A percentile compares a stretch with the other conserved stretches of the same genome.
Conservation (phyloP, 768 basidiomycete genomes). For the Suillus ampliporus region DNA sequence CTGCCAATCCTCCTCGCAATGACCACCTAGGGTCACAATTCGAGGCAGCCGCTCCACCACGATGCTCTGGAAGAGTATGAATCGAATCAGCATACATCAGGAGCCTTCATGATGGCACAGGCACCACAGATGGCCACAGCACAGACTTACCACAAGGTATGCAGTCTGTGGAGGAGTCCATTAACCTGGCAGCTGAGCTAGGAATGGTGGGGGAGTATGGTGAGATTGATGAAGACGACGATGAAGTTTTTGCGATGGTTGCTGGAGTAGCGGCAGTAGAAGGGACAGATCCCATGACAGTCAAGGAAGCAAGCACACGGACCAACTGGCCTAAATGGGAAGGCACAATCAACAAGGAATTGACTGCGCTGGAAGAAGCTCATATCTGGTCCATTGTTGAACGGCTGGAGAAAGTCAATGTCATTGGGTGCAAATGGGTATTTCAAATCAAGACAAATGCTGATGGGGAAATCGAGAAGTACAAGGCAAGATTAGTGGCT, state of each 20-base stretch:
- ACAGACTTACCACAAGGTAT: slow-evolving; percentile 4
- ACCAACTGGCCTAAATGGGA: slow-evolving; percentile 31
- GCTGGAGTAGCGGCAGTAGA: background rate
- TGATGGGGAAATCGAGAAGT: too few species aligned
- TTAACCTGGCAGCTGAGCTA: slow-evolving; percentile 6
- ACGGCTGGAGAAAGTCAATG: slow-evolving; percentile 32
- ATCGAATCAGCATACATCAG: slow-evolving; percentile 11
- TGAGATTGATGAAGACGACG: slow-evolving; percentile 13
- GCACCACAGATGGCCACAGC: background rate
- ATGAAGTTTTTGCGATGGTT: slow-evolving; percentile 8
- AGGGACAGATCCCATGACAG: slow-evolving; percentile 19
- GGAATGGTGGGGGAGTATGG: slow-evolving; percentile 14
- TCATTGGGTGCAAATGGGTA: slow-evolving; percentile 44
- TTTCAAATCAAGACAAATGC: slow-evolving; percentile 45
- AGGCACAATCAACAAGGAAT: slow-evolving; percentile 25
- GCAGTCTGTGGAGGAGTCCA: background rate
- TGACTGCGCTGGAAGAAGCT: slow-evolving; percentile 20
- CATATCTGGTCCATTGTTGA: slow-evolving; percentile 36
- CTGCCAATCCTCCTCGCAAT: background rate
- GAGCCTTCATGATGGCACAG: background rate
- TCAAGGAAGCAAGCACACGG: slow-evolving; percentile 25
- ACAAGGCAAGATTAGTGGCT: too few species aligned
- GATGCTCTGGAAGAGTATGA: background rate
- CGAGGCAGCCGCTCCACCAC: background rate
- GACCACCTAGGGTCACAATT: slow-evolving; percentile 8